phyloP scores from a whole-genome alignment of 768 basidiomycete species.

The Hygrocybe coccinea region DNA sequence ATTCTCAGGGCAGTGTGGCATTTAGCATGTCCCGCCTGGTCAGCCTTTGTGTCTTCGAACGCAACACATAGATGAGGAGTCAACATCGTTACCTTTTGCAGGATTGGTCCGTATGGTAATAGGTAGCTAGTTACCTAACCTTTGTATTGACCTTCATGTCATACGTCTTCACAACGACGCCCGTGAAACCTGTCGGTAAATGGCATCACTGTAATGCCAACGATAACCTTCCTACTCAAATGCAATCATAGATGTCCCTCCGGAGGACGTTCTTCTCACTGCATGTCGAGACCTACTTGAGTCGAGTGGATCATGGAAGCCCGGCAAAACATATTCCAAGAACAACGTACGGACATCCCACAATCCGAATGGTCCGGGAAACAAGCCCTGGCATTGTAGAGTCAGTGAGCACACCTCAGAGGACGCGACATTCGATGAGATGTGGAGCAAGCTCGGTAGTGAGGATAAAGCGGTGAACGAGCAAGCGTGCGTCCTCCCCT shows the following conservation, averaged over 20 bases:
- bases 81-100: too few relatives aligned
- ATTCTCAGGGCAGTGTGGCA: conserved; percentile 51
- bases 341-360: conserved; percentile 51
- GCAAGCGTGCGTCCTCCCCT: conserved; percentile 45
- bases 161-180: conserved; percentile 55
- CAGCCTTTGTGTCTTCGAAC: too few relatives aligned
- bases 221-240: background rate
- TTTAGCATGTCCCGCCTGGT: too few relatives aligned
- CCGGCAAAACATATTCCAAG: conserved; percentile 57
- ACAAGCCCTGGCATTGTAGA: conserved; percentile 64
- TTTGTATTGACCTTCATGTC: too few relatives aligned
- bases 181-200: conserved; percentile 79
- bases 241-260: conserved; percentile 50
- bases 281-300: conserved; percentile 54
- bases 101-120: too few relatives aligned
- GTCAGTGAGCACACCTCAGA: conserved; percentile 58
- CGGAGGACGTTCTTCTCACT: conserved; percentile 52
- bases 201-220: conserved; percentile 38
- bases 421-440: conserved; percentile 68
- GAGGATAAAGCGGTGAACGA: conserved; percentile 64
- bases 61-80: too few relatives aligned
- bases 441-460: conserved; percentile 63
- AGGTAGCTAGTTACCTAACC: too few relatives aligned
- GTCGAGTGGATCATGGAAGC: conserved; percentile 57
- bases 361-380: conserved; percentile 47